These are phyloP conservation scores for Hanseniaspora lindneri DNA, from an alignment of 805 yeast genomes.

Conservation along the genomic window DNA sequence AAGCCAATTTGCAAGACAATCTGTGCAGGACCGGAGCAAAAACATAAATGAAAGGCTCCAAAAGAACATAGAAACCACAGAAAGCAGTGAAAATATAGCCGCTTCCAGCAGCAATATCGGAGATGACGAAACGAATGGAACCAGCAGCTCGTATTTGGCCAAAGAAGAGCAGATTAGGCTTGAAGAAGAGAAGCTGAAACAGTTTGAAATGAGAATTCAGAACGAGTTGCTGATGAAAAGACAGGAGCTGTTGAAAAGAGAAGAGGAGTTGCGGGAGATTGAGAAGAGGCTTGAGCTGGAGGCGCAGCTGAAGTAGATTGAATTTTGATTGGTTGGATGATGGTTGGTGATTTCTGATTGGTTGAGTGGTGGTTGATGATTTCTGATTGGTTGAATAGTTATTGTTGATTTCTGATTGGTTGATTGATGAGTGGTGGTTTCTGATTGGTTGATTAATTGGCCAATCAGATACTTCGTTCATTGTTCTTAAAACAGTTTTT, in stretches of 20 bases:
- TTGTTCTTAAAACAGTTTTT: too few relatives aligned
- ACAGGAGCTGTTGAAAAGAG: conserved; percentile 72
- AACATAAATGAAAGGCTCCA: too few relatives aligned
- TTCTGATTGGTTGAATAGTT: too few relatives aligned
- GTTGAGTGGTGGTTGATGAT: too few relatives aligned
- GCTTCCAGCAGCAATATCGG: conserved; percentile 4
- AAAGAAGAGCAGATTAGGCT: conserved; percentile 82
- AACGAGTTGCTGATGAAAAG: conserved; percentile 71
- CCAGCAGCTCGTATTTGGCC: conserved; percentile 38
- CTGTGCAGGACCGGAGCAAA: neutral
- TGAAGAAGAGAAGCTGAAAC: conserved; percentile 78
- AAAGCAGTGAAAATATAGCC: neutral
- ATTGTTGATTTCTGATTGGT: neutral
- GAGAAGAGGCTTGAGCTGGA: conserved; percentile 57
- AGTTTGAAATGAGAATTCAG: conserved; percentile 81
- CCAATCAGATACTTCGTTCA: too few relatives aligned
- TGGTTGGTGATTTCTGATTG: neutral
- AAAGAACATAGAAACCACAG: conserved; percentile 15
- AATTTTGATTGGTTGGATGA: neutral
- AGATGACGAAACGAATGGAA: conserved; percentile 17
- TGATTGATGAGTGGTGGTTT: too few relatives aligned
- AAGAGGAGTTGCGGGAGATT: conserved; percentile 70
- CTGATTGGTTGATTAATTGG: too few relatives aligned
- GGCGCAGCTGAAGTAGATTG: conserved; percentile 32
- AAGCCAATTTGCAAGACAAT: conserved; percentile 16